Base-by-base conservation (phyloP, 306 rosid genomes). In the Ormosia semicastrata region DNA sequence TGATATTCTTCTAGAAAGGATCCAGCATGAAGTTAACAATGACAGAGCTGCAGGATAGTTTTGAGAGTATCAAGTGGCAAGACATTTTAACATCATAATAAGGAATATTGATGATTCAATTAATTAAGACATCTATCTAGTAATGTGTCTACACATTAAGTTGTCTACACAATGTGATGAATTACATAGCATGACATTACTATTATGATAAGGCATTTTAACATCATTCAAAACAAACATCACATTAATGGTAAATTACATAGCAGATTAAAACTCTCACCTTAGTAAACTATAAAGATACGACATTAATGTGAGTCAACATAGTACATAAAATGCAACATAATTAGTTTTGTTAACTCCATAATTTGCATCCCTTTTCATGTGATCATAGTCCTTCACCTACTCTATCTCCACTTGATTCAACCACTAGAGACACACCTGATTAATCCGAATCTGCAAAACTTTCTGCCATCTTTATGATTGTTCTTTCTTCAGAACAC, bases 401-500 rank as follows among this genome's bases (percentile, higher is more conserved):
- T 40, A 11, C 66, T 52, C 12, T 8, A 34, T 49, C 60, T 36
- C 72, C 58, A 66, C 30, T 47, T 17, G 57, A 46, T 34, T 52
- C 65, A 77, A 64, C 3, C 30, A 71, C 40, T 10, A 46, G 79
- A 62, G 71, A 65, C 12, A 56, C 46, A 37, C 6, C 41, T 37
- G 41, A 37, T n/a, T 80, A 0, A 7, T 62, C 73, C 33, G 53
- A 40, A 49, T 41, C 50, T 66, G 65, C 18, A 74, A 64, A 30
- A 60, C 4, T 13, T 10, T 40, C 44, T 52, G 39, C 44, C 13
- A 8, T 32, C 79, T 66, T 29, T 32, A 30, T 30, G 34, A 7
- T 82, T 58, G 83, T 39, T 82, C 80, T 62, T 76, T 49, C 29
- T 50, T 54, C 63, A 12, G 37, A 41, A 3, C 68, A 50, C 8